Conservation (phyloP, 2,329 filamentous ascomycete genomes). For the Pyricularia grisea region DNA sequence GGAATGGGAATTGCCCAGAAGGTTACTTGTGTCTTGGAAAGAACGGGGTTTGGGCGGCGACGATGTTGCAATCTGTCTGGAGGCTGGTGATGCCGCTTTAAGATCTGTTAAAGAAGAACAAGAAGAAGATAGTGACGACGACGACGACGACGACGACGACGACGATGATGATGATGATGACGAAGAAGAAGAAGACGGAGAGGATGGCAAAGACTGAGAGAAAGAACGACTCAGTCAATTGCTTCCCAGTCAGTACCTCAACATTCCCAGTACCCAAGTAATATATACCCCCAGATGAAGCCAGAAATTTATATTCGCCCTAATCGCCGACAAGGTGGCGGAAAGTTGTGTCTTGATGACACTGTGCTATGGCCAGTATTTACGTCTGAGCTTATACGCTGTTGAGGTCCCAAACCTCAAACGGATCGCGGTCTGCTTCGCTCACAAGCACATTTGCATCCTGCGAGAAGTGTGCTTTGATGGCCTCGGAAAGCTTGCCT, state of each 20-base stretch:
- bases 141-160: not conserved
- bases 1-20: slow-evolving; percentile 45
- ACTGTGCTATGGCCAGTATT: not conserved
- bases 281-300: slow-evolving; percentile 5
- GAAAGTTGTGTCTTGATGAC: not conserved
- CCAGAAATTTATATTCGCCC: not conserved
- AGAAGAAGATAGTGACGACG: not conserved
- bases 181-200: not conserved
- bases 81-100: slow-evolving; percentile 44
- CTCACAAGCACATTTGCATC: slow-evolving; percentile 63
- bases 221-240: not conserved
- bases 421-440: slow-evolving; percentile 77
- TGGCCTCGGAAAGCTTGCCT: slow-evolving; percentile 48
- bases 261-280: not conserved
- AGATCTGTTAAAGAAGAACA: slow-evolving; percentile 10
- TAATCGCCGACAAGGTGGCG: not conserved
- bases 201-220: not conserved
- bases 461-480: slow-evolving; percentile 31
- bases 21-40: slow-evolving; percentile 42
- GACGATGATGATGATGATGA: not conserved
- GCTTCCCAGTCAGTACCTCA: not conserved
- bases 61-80: slow-evolving; percentile 43
- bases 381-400: not conserved
- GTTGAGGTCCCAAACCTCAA: slow-evolving; percentile 57
- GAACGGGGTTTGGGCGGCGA: slow-evolving; percentile 43